Conservation (phyloP, 2,329 filamentous ascomycete genomes). For the Ceratocystis diversiconidia region DNA sequence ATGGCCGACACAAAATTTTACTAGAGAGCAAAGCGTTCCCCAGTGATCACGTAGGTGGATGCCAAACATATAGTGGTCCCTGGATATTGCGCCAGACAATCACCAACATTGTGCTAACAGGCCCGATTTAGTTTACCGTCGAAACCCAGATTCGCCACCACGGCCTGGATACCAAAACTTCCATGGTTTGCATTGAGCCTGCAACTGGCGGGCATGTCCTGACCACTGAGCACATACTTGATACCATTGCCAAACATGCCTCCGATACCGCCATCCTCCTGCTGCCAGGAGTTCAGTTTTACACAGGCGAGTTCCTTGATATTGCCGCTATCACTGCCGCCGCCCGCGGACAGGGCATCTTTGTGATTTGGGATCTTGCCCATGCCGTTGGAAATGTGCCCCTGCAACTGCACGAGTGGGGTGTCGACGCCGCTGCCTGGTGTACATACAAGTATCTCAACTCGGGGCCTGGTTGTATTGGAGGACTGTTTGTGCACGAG, state of each 20-base stretch:
- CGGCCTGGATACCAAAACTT: conserved; percentile 44
- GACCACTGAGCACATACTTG: conserved; percentile 55
- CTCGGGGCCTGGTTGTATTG: conserved; percentile 68
- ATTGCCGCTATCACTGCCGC: conserved; percentile 65
- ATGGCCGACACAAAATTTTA: conserved; percentile 53
- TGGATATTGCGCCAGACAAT: not conserved
- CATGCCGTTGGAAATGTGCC: conserved; percentile 78
- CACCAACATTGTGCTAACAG: not conserved
- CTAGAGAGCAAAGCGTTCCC: conserved; percentile 76
- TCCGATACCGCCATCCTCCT: conserved; percentile 60
- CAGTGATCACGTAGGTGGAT: conserved; percentile 52
- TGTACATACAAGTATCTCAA: conserved; percentile 95
- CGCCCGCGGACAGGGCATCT: conserved; percentile 55
- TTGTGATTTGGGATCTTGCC: conserved; percentile 77
- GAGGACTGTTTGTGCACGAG: conserved; percentile 67
- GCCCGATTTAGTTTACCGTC: conserved; percentile 48
- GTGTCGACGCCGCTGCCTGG: conserved; percentile 84
- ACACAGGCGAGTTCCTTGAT: conserved; percentile 79
- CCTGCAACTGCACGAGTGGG: conserved; percentile 69
- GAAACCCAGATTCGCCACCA: conserved; percentile 63
- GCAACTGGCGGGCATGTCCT: conserved; percentile 42
- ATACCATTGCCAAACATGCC: conserved; percentile 60
- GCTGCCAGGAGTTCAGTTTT: conserved; percentile 81
- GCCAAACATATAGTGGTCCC: not conserved
- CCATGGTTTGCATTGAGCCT: conserved; percentile 57